Conservation (phyloP, 2,329 filamentous ascomycete species). For the Colletotrichum neosansevieriae region DNA sequence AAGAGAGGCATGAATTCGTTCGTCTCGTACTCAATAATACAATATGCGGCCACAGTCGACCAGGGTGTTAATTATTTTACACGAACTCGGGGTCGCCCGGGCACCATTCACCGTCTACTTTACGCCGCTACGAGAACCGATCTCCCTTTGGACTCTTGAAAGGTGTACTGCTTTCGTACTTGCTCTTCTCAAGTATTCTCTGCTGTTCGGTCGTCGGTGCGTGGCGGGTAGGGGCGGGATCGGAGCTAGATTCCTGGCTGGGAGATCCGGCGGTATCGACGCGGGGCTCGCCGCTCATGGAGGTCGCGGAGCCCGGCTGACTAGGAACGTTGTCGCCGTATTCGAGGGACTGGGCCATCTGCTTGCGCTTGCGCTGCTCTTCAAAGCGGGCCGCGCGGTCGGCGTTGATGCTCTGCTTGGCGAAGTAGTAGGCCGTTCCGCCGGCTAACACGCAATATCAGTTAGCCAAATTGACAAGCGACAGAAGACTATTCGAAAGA, state of each 20-base stretch:
- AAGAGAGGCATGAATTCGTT: conserved; percentile 20
- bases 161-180: conserved; percentile 85
- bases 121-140: conserved; percentile 72
- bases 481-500: neutral
- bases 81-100: conserved; percentile 5
- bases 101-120: neutral
- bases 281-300: conserved; percentile 63
- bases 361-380: conserved; percentile 74
- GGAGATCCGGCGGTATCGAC: conserved; percentile 72
- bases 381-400: conserved; percentile 81
- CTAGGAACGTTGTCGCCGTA: conserved; percentile 54
- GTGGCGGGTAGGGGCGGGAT: conserved; percentile 89
- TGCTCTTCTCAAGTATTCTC: conserved; percentile 80
- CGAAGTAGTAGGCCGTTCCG: conserved; percentile 93
- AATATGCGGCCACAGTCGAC: conserved; percentile 15
- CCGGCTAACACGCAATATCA: conserved; percentile 69
- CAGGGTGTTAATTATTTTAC: conserved; percentile 32
- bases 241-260: conserved; percentile 77
- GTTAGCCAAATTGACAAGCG: conserved; percentile 32
- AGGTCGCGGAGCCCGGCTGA: conserved; percentile 49
- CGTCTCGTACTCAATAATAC: conserved; percentile 34
- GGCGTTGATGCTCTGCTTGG: conserved; percentile 93
- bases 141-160: conserved; percentile 87
- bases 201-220: conserved; percentile 78
- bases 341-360: conserved; percentile 67